Evolutionary conservation across 495 filamentous ascomycete species (phyloP), one percentile per base, ranked within the genome.

Genomic region (Talaromyces thailandensis): DNA sequence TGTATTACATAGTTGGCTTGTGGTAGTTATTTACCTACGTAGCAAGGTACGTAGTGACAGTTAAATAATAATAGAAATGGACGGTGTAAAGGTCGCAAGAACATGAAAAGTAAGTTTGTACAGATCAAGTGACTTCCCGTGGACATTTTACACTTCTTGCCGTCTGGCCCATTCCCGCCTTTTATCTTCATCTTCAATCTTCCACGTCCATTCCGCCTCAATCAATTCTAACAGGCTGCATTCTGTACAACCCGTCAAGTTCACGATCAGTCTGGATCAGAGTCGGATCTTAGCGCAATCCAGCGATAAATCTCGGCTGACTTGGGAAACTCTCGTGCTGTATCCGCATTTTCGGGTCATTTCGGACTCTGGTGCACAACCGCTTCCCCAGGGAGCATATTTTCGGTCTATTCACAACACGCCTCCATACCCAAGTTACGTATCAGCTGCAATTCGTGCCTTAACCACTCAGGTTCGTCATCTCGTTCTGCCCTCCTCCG

Each of bases 301-400:
- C 50, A 24, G 50, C 48, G 48, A 25, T 6, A 51, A 53, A 53
- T 35, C 51, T 55, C 26, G 29, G 55, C 55, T 35, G 28, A 57
- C 8, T 57, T 35, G 4, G 18, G 29, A 16, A 32, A 35, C 16
- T 11, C 16, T 57, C 14, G 4, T 32, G 28, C 55, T 35, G 28
- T 57, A 57, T 57, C 55, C 55, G 55, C 55, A 21, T 21, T 48
- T 23, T 61, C 59, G 59, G 59, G 59, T 52, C 59, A 61, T 61
- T 61, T 52, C 59, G 59, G 59, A 35, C 40, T 32, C 32, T 59
- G 56, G 16, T 18, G 28, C 18, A 11, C 56, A 59, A 23, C 23
- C 35, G 23, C 25, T 6, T 29, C 5, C 9, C 53, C 50, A 24
- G 50, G 25, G 43, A 25, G n/a, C n/a, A n/a, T n/a, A 37, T 48